These are phyloP conservation scores for Aspergillus sparsus DNA, from an alignment of 495 filamentous ascomycete genomes.

Conservation along the genomic window DNA sequence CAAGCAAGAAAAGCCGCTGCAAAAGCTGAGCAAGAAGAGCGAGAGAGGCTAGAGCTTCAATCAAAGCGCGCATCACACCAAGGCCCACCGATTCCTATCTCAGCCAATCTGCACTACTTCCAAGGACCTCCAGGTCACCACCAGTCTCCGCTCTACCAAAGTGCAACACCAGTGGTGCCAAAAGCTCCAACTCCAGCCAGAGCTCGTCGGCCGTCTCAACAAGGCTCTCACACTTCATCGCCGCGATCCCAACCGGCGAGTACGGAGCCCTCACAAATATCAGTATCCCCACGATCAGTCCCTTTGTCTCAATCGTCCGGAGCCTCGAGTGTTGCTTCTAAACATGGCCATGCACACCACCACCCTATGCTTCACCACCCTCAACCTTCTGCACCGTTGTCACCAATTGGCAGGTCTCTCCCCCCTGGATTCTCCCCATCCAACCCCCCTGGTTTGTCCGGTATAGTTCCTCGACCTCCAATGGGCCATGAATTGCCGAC, in stretches of 20 bases:
- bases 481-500: conserved; percentile 55
- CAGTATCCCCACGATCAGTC: conserved; percentile 46
- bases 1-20: conserved; percentile 53
- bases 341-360: conserved; percentile 35
- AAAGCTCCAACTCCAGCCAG: conserved; percentile 80
- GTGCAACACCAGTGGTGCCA: conserved; percentile 78
- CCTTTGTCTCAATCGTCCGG: conserved; percentile 39
- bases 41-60: conserved; percentile 48
- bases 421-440: conserved; percentile 54
- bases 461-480: conserved; percentile 39
- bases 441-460: conserved; percentile 60
- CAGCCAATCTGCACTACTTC: conserved; percentile 54
- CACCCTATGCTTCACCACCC: conserved; percentile 50
- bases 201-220: conserved; percentile 75
- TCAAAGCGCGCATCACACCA: conserved; percentile 47
- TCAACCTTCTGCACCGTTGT: conserved; percentile 54
- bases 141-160: conserved; percentile 75
- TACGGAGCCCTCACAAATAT: conserved; percentile 40
- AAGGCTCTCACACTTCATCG: conserved; percentile 71
- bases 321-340: conserved; percentile 30
- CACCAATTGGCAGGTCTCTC: conserved; percentile 53
- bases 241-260: conserved; percentile 51
- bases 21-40: conserved; percentile 52
- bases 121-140: conserved; percentile 43
- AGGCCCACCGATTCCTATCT: conserved; percentile 48